These are phyloP conservation scores for Calonectria pseudoreteaudii DNA, from an alignment of 2,329 filamentous ascomycete genomes.

Conservation along the genomic window DNA sequence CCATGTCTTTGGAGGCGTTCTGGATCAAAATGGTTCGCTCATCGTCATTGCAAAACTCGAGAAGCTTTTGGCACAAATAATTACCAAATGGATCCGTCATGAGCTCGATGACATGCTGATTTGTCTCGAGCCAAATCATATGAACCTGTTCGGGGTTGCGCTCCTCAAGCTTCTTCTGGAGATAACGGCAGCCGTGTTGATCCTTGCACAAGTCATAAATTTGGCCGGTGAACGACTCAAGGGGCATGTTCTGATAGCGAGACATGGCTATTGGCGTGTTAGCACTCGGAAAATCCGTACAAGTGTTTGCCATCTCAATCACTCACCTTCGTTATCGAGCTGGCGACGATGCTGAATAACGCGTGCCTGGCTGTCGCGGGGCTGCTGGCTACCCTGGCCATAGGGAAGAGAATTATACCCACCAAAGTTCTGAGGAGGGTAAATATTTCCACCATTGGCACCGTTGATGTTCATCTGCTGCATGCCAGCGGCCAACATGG, in stretches of 20 bases:
- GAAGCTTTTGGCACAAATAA: slow-evolving; percentile 97
- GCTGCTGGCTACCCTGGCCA: slow-evolving; percentile 62
- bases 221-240: slow-evolving; percentile 84
- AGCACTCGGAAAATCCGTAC: slow-evolving; percentile 35
- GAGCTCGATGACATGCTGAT: slow-evolving; percentile 92
- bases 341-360: slow-evolving; percentile 81
- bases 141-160: slow-evolving; percentile 85
- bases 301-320: not conserved
- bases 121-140: slow-evolving; percentile 94
- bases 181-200: slow-evolving; percentile 95
- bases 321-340: slow-evolving; percentile 77
- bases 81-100: slow-evolving; percentile 99
- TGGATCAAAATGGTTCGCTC: slow-evolving; percentile 94
- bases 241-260: slow-evolving; percentile 84
- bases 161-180: slow-evolving; percentile 98
- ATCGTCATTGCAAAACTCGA: slow-evolving; percentile 94
- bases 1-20: slow-evolving; percentile 88
- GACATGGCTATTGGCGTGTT: slow-evolving; percentile 68
- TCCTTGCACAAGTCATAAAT: slow-evolving; percentile 96
- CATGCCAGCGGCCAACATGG: slow-evolving; percentile 75
- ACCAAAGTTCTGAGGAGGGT: slow-evolving; percentile 68
- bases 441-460: slow-evolving; percentile 57
- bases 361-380: slow-evolving; percentile 80
- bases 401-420: slow-evolving; percentile 66
- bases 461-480: slow-evolving; percentile 71